Percentiles rank a stretch among this genome's conserved stretches.
Conservation (phyloP, 768 basidiomycete species). For the Russula sp. region DNA sequence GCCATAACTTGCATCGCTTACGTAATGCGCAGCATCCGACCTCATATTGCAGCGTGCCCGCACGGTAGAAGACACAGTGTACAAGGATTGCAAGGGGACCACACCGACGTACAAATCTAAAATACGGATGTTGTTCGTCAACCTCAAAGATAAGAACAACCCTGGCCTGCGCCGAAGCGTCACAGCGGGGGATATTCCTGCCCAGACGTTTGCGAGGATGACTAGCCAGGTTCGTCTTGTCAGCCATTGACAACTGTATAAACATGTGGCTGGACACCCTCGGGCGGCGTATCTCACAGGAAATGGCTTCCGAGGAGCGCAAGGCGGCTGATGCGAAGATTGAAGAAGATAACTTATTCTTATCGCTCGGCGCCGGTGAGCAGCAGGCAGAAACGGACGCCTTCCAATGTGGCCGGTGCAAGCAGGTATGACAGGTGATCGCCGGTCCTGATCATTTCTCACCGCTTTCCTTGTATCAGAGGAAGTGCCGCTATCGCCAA, state of each 20-base stretch:
- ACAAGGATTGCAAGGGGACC: slow-evolving; percentile 40
- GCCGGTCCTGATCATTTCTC: background rate
- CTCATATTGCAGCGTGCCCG: slow-evolving; percentile 60
- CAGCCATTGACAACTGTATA: background rate
- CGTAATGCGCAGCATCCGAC: slow-evolving; percentile 48
- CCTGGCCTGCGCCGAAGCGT: slow-evolving; percentile 79
- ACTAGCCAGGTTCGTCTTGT: slow-evolving; percentile 56
- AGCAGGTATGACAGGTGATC: slow-evolving; percentile 50
- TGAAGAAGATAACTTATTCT: slow-evolving; percentile 80
- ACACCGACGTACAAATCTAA: slow-evolving; percentile 59
- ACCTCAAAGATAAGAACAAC: slow-evolving; percentile 94
- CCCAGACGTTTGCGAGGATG: slow-evolving; percentile 73
- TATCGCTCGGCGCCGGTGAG: slow-evolving; percentile 84
- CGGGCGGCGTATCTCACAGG: slow-evolving; percentile 40
- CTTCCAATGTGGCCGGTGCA: slow-evolving; percentile 95
- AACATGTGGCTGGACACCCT: background rate
- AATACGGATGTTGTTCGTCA: slow-evolving; percentile 84
- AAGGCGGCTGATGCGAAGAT: slow-evolving; percentile 80
- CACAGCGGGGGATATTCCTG: slow-evolving; percentile 71
- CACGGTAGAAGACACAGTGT: slow-evolving; percentile 65
- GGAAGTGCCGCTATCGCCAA: slow-evolving; percentile 89
- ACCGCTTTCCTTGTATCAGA: slow-evolving; percentile 33
- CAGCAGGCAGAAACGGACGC: slow-evolving; percentile 94
- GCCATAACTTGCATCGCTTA: background rate
- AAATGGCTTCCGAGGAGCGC: slow-evolving; percentile 93